Evolutionary conservation across 441 rosid species (phyloP), one percentile per base, ranked within the genome.

Genomic region (Erysimum cheiri): DNA sequence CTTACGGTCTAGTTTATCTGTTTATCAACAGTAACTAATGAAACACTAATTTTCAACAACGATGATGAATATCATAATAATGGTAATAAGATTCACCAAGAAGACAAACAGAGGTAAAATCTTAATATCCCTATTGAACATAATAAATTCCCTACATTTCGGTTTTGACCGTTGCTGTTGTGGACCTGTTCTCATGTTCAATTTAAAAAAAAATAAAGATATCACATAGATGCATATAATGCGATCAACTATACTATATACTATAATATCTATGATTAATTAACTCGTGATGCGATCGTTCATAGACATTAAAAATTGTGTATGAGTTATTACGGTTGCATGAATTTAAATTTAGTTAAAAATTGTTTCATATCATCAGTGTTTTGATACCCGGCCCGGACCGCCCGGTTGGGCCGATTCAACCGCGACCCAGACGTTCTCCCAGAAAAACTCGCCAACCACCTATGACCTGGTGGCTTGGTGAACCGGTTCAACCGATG

Each of bases 41-140:
- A 73, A 60, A 39, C 49, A 22, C 52, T 41, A 67, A 67, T 49
- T 66, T 59, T 60, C 0, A 7, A 24, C 33, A 43, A n/a, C 4
- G 43, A 47, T 62, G 31, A 54, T 68, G 10, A 66, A 60, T 37
- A 31, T 22, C 24, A 50, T 41, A 67, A 43, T 53, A 28, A 60
- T 60, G 44, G 29, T 62, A 69, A 46, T 33, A 67, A 61, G 67
- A 47, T 60, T 73, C 68, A 73, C 68, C 72, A 49, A 40, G 63
- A 17, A 57, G 67, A 73, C 71, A 58, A 71, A 63, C 57, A 55
- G 6, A 72, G 62, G 64, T 44, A 56, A 65, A 65, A 43, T 66
- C 67, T 48, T 58, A 41, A 40, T 59, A 31, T 49, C 53, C 44
- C 60, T 66, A 62, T 62, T 71, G 37, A 54, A 44, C 15, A 47